phyloP scores from a whole-genome alignment of 805 yeast species.

The Torulaspora quercuum region DNA sequence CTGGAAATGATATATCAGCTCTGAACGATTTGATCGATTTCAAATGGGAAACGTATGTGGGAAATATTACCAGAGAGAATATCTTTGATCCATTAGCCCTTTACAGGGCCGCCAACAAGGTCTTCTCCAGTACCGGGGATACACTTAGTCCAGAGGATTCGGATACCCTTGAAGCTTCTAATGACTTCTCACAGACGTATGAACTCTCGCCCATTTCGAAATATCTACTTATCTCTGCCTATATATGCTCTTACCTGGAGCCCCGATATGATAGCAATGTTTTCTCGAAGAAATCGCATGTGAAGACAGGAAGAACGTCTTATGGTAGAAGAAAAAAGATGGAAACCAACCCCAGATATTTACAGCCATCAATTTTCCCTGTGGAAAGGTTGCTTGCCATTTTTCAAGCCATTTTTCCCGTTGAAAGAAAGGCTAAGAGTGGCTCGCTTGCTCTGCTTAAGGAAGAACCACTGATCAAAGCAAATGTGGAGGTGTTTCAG shows the following conservation, averaged over 20 bases:
- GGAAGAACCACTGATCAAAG: slow-evolving; percentile 30
- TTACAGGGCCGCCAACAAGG: slow-evolving; percentile 32
- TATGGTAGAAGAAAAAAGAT: slow-evolving; percentile 44
- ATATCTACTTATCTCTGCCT: slow-evolving; percentile 74
- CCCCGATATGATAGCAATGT: slow-evolving; percentile 63
- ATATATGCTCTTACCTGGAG: slow-evolving; percentile 74
- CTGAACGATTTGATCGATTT: slow-evolving; percentile 31
- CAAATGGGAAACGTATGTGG: slow-evolving; percentile 31
- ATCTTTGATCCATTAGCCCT: slow-evolving; percentile 27
- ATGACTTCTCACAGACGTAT: slow-evolving; percentile 24
- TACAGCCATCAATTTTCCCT: slow-evolving; percentile 72
- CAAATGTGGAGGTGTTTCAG: slow-evolving; percentile 49
- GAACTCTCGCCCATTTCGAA: slow-evolving; percentile 62
- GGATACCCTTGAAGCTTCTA: slow-evolving; percentile 13
- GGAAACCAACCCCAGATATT: slow-evolving; percentile 55
- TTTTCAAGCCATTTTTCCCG: slow-evolving; percentile 61
- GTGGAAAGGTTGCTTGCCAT: slow-evolving; percentile 80
- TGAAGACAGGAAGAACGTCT: slow-evolving; percentile 46
- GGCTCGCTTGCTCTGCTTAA: slow-evolving; percentile 24
- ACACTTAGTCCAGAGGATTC: slow-evolving; percentile 24
- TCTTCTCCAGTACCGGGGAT: slow-evolving; percentile 36
- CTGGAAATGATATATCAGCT: slow-evolving; percentile 32
- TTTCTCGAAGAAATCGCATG: slow-evolving; percentile 52
- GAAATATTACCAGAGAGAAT: slow-evolving; percentile 20
- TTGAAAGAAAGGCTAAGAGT: slow-evolving; percentile 30